A percentile compares a stretch with the other conserved stretches of the same genome.
phyloP scores from a whole-genome alignment of 345 rosid species.

The Moringa oleifera region DNA sequence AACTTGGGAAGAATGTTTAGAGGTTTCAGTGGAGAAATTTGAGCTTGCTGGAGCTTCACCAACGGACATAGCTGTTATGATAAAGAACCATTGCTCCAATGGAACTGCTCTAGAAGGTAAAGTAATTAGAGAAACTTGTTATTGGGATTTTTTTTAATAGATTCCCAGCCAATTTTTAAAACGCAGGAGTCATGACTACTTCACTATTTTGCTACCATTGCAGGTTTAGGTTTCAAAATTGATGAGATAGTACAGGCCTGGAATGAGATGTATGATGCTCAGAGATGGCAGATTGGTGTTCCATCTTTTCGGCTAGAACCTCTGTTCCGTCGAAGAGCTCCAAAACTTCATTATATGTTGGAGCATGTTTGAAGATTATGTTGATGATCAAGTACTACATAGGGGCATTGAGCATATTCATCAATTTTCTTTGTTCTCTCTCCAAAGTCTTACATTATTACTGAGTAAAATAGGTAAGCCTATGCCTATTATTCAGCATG shows the following conservation, averaged over 20 bases:
- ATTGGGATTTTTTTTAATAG: slow-evolving; percentile 1
- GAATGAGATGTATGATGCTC: slow-evolving; percentile 99
- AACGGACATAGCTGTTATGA: slow-evolving; percentile 93
- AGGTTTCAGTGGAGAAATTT: slow-evolving; percentile 96
- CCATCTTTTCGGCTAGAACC: slow-evolving; percentile 97
- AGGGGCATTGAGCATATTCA: not conserved
- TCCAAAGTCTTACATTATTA: not conserved
- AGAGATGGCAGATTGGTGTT: slow-evolving; percentile 90
- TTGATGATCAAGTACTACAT: not conserved
- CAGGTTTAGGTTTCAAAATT: slow-evolving; percentile 90
- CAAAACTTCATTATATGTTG: slow-evolving; percentile 72
- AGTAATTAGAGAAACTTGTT: not conserved
- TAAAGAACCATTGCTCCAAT: slow-evolving; percentile 96
- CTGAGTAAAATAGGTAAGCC: not conserved
- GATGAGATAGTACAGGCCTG: slow-evolving; percentile 98
- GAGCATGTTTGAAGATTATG: slow-evolving; percentile 51
- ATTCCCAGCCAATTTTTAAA: not conserved
- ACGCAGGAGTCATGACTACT: not conserved
- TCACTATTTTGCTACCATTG: slow-evolving; percentile 8
- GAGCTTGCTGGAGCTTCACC: slow-evolving; percentile 98
- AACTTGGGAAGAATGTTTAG: slow-evolving; percentile 97
- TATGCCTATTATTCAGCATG: not conserved
- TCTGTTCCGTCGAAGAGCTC: slow-evolving; percentile 73
- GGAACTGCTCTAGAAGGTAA: slow-evolving; percentile 82
- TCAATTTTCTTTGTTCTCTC: not conserved